Conservation (phyloP, 257 asterid genomes). For the Perilla frutescens region DNA sequence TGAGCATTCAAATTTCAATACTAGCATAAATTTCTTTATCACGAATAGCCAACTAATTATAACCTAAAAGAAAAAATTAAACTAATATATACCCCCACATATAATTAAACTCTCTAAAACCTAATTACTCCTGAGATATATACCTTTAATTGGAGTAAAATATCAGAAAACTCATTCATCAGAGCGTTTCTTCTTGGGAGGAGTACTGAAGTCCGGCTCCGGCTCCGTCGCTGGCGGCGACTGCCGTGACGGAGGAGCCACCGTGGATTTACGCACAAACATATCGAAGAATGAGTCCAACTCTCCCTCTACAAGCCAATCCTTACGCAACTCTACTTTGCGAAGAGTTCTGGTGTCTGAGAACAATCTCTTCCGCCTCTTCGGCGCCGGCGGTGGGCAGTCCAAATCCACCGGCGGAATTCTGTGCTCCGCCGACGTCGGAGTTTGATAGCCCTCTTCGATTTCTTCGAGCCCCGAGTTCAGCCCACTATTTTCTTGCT, state of each 20-base stretch:
- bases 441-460: conserved; percentile 46
- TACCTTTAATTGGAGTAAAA: neutral
- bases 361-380: conserved; percentile 24
- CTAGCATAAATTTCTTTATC: neutral
- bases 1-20: neutral
- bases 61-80: neutral
- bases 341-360: neutral
- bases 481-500: neutral
- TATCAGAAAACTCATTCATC: neutral
- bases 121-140: no score
- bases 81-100: neutral
- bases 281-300: conserved; percentile 20
- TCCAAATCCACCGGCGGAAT: conserved; percentile 27
- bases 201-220: neutral
- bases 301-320: neutral
- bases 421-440: conserved; percentile 40
- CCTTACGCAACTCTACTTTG: neutral
- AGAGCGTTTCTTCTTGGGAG: conserved; percentile 20
- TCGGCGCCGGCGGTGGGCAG: conserved; percentile 46
- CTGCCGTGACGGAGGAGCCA: neutral
- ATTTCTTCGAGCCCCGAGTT: neutral
- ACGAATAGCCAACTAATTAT: conserved; percentile 10
- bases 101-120: neutral
- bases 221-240: neutral
- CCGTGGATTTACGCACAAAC: neutral